Base-by-base conservation (phyloP, 2,329 filamentous ascomycete species). In the Botrytis galanthina region DNA sequence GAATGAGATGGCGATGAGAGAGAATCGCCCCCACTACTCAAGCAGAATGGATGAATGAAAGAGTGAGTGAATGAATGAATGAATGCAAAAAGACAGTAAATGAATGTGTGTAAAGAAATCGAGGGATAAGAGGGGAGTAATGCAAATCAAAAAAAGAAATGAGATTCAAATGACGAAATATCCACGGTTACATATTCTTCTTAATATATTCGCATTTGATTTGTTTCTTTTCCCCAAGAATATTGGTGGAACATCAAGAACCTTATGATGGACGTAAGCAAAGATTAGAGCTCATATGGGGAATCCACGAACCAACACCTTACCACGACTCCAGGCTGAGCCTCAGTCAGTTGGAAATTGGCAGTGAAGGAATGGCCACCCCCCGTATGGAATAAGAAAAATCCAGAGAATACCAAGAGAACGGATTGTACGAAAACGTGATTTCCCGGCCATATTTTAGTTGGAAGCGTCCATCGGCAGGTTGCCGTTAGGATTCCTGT, bases 401-500 rank as follows among this genome's bases (percentile, higher is more conserved):
- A 67, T 8, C 6, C 20, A 54, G 8, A 22, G 54, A 14, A 67
- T n/a, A 51, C 16, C 35, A 54, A 67, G 46, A 39, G 46, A 54
- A 29, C 26, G 51, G 51, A 54, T 37, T 39, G n/a, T 6, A 22
- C n/a, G 51, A 26, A 54, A 54, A 39, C 46, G 64, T 67, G 32
- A 39, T 37, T 39, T 67, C 46, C n/a, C n/a, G 51, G 51, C 64
- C 64, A 54, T 54, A 16, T 39, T 39, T 54, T 48, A 18, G 42
- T 66, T 66, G 44, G 44, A 48, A 7, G 32, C 22, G 44, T 66
- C 26, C 63, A 18, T 66, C 63, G 29, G 63, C 42, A 66, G 42
- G 54, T 44, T 63, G 59, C 69, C 42, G 42, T n/a, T 51, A 66
- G 70, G 60, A 71, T 71, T 37, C 29, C 42, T 63, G 42, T 57